Base-by-base conservation (phyloP, 306 rosid genomes). In the Cicer judaicum region DNA sequence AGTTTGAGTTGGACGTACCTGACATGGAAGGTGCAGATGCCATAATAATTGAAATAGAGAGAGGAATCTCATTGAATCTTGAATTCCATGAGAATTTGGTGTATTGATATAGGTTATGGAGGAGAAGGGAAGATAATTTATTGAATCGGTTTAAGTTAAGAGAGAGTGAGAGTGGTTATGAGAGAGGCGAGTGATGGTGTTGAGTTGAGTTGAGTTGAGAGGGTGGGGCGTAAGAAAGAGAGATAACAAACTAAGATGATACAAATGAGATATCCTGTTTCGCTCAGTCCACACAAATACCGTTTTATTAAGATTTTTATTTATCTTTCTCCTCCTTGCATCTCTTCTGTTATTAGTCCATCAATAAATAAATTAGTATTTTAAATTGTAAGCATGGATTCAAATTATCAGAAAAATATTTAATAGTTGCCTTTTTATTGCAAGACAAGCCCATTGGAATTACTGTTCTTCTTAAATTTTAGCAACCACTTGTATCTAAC, bases 231-330 rank as follows among this genome's bases (percentile, higher is more conserved):
- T 7, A 16, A 36, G 38, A 6, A 41, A 76, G 84, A 84, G 83
- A 87, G 87, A 87, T 78, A 64, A 81, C 82, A 78, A 29, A 63
- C 82, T 63, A 64, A 87, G 78, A 80, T 39, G 55, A 34, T 10
- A 11, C 16, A 18, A 53, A 64, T 81, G 76, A 70, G 86, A 85
- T 85, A 80, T 72, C 72, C 83, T 83, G 90, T 79, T 83, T 48
- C 80, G 96, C 91, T 72, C 15, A 82, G 83, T 91, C 98, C 98
- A 94, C 98, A 90, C 96, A 92, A 85, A 83, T 88, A 80, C 89
- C 86, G 87, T 87, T 85, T 70, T 78, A 50, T 78, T 41, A 38
- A 83, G 82, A 81, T 80, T 80, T 84, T 80, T n/a, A 2, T 79
- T 72, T 48, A 21, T 7, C 1, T 46, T 46, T 8, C 63, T 63